Conservation (phyloP, 202 grass and related monocot genomes). For the Panicum hallii region DNA sequence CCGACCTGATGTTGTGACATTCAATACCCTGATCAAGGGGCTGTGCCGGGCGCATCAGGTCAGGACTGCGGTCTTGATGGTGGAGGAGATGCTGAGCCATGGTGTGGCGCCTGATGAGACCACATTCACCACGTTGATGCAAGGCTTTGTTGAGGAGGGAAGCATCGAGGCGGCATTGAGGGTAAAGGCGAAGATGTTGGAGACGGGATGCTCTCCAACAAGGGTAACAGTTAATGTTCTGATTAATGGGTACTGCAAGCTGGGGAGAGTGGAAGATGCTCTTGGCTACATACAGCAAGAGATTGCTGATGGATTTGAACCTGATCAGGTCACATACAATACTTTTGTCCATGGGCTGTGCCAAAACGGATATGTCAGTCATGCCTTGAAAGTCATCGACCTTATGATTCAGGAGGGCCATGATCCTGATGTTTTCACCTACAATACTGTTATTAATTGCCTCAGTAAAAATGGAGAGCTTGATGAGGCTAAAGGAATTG, state of each 20-base stretch:
- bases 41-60: conserved; percentile 74
- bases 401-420: conserved; percentile 74
- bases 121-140: conserved; percentile 73
- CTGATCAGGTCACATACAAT: conserved; percentile 70
- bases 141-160: conserved; percentile 81
- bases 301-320: conserved; percentile 63
- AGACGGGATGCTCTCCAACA: conserved; percentile 56
- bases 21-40: conserved; percentile 69
- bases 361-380: conserved; percentile 63
- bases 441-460: conserved; percentile 64
- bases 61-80: conserved; percentile 60
- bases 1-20: conserved; percentile 56
- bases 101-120: conserved; percentile 56
- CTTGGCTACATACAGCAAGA: conserved; percentile 72
- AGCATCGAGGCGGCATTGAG: conserved; percentile 76
- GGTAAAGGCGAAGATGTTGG: conserved; percentile 69
- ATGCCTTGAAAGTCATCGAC: conserved; percentile 75
- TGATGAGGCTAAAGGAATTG: conserved; percentile 64
- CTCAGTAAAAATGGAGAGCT: conserved; percentile 68
- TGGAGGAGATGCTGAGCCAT: conserved; percentile 73
- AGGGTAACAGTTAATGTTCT: conserved; percentile 73
- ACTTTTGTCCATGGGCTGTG: conserved; percentile 70
- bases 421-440: conserved; percentile 71
- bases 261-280: conserved; percentile 67
- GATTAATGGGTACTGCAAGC: conserved; percentile 78